Evolutionary conservation across 805 yeast species (phyloP).

Genomic region (Kazachstania kunashirensis): DNA sequence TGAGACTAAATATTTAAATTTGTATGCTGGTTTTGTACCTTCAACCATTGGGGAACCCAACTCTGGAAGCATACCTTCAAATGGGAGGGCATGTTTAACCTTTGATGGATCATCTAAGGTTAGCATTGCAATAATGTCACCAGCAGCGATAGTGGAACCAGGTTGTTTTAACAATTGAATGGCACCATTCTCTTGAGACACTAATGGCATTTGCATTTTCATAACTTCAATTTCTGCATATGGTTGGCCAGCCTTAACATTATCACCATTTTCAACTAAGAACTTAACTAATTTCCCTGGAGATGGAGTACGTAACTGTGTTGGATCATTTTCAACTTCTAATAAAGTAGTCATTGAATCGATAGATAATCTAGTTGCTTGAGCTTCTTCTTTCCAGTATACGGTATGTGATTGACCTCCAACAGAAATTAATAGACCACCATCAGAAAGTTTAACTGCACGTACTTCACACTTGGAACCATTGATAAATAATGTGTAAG

Average conservation of each 20-base stretch:
- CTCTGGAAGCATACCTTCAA: conserved; percentile 86
- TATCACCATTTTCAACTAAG: conserved; percentile 92
- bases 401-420: conserved; percentile 92
- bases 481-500: conserved; percentile 82
- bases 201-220: conserved; percentile 98
- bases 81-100: conserved; percentile 94
- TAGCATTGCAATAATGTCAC: conserved; percentile 91
- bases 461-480: conserved; percentile 87
- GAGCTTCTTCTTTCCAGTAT: conserved; percentile 96
- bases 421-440: conserved; percentile 79
- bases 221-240: conserved; percentile 98
- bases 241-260: conserved; percentile 80
- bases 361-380: conserved; percentile 88
- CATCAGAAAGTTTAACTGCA: conserved; percentile 84
- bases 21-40: conserved; percentile 79
- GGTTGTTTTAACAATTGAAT: conserved; percentile 94
- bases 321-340: conserved; percentile 96
- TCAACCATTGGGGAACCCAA: conserved; percentile 72
- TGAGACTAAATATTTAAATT: conserved; percentile 46
- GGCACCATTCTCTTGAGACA: conserved; percentile 88
- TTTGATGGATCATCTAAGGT: conserved; percentile 94
- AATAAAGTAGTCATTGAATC: conserved; percentile 90
- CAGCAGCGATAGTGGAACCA: conserved; percentile 93
- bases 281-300: conserved; percentile 96
- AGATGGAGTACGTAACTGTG: conserved; percentile 96